phyloP scores from a whole-genome alignment of 257 asterid genomes.

The Fraxinus anomala region DNA sequence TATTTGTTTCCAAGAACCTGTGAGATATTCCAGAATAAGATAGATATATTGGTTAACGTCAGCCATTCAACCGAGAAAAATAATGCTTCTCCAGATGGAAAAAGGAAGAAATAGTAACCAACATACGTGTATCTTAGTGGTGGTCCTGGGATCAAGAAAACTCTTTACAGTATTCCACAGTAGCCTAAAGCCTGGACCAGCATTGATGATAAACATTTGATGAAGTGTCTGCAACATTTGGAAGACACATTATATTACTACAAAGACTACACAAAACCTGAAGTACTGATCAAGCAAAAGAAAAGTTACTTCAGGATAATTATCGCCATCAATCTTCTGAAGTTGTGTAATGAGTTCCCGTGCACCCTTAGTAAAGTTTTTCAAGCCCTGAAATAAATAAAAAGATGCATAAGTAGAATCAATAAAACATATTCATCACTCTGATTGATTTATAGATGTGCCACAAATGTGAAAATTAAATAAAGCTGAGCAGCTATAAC shows the following conservation, averaged over 20 bases:
- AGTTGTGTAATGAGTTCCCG: conserved; percentile 83
- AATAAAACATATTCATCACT: background rate
- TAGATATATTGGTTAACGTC: conserved; percentile 12
- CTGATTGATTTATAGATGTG: background rate
- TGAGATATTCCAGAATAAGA: conserved; percentile 25
- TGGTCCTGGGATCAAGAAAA: conserved; percentile 89
- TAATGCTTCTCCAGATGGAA: conserved; percentile 13
- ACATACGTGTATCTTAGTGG: conserved; percentile 90
- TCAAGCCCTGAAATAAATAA: conserved; percentile 62
- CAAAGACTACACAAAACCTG: conserved; percentile 22
- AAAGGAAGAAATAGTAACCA: conserved; percentile 21
- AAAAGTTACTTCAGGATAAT: conserved; percentile 84
- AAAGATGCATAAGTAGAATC: background rate
- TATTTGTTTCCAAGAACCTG: conserved; percentile 92
- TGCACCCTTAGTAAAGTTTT: conserved; percentile 81
- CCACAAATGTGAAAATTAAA: background rate
- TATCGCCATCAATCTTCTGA: conserved; percentile 94
- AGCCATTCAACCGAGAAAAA: background rate
- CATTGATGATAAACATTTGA: conserved; percentile 97
- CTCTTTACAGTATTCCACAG: conserved; percentile 89
- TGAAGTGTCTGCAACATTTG: conserved; percentile 76
- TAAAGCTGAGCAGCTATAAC: conserved; percentile 28
- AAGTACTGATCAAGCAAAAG: conserved; percentile 4
- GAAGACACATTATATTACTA: conserved; percentile 26
- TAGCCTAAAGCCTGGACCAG: conserved; percentile 89